Percentiles rank a stretch among this genome's conserved stretches.
Evolutionary conservation across 148 eudicot genomes (phyloP).

Genomic region (Nepenthes gracilis): DNA sequence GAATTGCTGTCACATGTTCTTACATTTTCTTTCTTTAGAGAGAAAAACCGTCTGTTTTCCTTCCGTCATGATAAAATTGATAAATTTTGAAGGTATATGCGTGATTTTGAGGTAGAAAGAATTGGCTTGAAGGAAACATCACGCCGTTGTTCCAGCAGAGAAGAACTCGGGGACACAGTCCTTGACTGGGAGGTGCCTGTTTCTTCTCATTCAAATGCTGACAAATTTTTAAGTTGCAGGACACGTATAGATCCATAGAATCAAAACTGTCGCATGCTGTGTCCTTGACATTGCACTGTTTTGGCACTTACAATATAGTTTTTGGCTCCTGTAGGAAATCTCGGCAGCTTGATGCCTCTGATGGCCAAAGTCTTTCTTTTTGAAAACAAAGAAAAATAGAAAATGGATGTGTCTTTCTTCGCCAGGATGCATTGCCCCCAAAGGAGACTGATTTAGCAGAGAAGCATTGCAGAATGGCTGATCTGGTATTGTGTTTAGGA

Average conservation of each 20-base stretch:
- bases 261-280: too few relatives aligned
- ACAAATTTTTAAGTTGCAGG: too few relatives aligned
- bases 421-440: slow-evolving; percentile 79
- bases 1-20: not conserved
- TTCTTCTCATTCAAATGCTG: not conserved
- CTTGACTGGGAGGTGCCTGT: slow-evolving; percentile 93
- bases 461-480: slow-evolving; percentile 83
- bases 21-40: not conserved
- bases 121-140: slow-evolving; percentile 88
- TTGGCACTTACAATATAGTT: too few relatives aligned
- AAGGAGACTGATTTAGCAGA: slow-evolving; percentile 89
- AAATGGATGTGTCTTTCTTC: not conserved
- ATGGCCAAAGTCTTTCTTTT: not conserved
- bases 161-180: slow-evolving; percentile 77
- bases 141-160: slow-evolving; percentile 64
- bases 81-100: slow-evolving; percentile 53
- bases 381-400: not conserved
- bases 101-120: slow-evolving; percentile 95
- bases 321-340: too few relatives aligned
- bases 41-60: slow-evolving; percentile 3
- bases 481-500: slow-evolving; percentile 87
- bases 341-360: not conserved
- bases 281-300: too few relatives aligned
- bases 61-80: slow-evolving; percentile 1
- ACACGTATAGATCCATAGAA: too few relatives aligned